phyloP scores from a whole-genome alignment of 2,329 filamentous ascomycete genomes.

The Neoscytalidium dimidiatum region DNA sequence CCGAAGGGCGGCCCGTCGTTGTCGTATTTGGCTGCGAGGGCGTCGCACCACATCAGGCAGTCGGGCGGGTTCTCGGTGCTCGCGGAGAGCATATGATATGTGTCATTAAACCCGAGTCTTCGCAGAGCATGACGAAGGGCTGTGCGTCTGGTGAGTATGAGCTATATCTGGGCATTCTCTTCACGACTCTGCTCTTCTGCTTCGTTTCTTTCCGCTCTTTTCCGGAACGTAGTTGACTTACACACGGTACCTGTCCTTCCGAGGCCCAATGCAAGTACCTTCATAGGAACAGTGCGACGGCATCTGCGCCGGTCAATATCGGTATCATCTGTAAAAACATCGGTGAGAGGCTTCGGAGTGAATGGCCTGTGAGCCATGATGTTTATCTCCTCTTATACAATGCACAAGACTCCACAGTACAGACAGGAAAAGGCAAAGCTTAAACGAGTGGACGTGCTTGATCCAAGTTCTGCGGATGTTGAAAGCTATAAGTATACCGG shows the following conservation, averaged over 20 bases:
- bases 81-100: not conserved
- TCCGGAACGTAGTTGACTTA: conserved; percentile 3
- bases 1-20: conserved; percentile 27
- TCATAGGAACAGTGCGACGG: conserved; percentile 34
- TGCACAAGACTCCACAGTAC: not conserved
- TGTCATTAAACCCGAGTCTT: conserved; percentile 28
- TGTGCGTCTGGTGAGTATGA: conserved; percentile 23
- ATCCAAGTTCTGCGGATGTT: too few species aligned
- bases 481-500: too few species aligned
- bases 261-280: conserved; percentile 38
- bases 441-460: not conserved
- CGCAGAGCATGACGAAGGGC: conserved; percentile 26
- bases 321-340: conserved; percentile 65
- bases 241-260: conserved; percentile 34
- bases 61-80: not conserved
- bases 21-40: conserved; percentile 37
- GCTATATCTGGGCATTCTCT: too few species aligned
- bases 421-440: not conserved
- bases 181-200: not conserved
- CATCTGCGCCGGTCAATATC: conserved; percentile 68
- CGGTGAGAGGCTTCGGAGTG: conserved; percentile 55
- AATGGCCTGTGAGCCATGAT: conserved; percentile 24
- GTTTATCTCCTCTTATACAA: not conserved
- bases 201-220: conserved; percentile 16
- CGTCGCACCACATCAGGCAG: conserved; percentile 33